Percentiles rank a stretch among this genome's conserved stretches.
Evolutionary conservation across 495 filamentous ascomycete genomes (phyloP).

Genomic region (Neurospora africana): DNA sequence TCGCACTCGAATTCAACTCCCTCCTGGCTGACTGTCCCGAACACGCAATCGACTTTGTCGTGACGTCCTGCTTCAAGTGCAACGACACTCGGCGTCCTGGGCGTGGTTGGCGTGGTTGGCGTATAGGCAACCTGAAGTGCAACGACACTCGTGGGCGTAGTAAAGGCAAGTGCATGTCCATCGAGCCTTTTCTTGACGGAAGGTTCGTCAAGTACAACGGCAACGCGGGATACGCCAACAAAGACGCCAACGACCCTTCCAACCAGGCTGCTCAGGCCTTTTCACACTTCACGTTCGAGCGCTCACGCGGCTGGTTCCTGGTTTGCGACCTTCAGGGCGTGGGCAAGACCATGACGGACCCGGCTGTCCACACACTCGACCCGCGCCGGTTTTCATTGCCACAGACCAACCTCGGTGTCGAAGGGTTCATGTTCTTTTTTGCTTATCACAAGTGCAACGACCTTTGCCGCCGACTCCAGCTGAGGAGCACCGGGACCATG

Average conservation of each 20-base stretch:
- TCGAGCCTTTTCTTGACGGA: conserved; percentile 27
- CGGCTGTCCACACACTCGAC: conserved; percentile 24
- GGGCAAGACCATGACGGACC: conserved; percentile 24
- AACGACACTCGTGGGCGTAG: no score
- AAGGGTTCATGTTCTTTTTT: conserved; percentile 32
- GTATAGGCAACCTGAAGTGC: no score
- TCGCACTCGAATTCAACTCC: conserved; percentile 31
- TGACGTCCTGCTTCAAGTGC: conserved; percentile 18
- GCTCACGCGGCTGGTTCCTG: conserved; percentile 25
- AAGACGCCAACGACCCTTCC: conserved; percentile 11
- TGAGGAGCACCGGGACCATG: conserved; percentile 21
- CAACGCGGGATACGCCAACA: conserved; percentile 25
- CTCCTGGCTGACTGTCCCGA: conserved; percentile 5
- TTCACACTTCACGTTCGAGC: conserved; percentile 34
- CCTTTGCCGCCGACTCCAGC: conserved; percentile 26
- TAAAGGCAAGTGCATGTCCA: conserved; percentile 7
- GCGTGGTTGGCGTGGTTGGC: no score
- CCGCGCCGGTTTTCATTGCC: conserved; percentile 17
- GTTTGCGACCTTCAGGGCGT: conserved; percentile 28
- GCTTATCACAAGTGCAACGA: conserved; percentile 26
- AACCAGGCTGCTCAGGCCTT: conserved; percentile 29
- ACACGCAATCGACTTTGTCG: conserved; percentile 25
- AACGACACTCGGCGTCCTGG: no score
- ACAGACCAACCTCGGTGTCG: conserved; percentile 18
- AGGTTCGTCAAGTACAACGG: conserved; percentile 31